Conservation (phyloP, 2,329 filamentous ascomycete species). For the Ceratocystis variospora region DNA sequence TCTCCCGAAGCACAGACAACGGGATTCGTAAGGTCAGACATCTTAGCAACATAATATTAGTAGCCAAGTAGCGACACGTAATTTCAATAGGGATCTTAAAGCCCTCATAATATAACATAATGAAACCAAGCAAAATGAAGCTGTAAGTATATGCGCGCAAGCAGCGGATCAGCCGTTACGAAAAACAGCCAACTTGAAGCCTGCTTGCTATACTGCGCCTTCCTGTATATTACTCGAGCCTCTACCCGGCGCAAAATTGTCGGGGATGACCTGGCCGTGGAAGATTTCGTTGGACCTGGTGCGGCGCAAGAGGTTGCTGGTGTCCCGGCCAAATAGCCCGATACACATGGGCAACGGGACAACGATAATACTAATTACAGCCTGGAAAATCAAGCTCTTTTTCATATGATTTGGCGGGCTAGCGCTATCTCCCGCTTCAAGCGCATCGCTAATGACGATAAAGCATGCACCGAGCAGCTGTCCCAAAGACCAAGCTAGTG, state of each 20-base stretch:
- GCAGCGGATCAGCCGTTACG: background rate
- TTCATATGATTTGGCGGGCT: slow-evolving; percentile 59
- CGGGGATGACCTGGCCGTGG: background rate
- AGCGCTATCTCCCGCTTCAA: slow-evolving; percentile 42
- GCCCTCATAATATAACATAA: background rate
- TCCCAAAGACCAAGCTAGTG: slow-evolving; percentile 72
- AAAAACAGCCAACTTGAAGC: background rate
- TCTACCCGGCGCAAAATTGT: background rate
- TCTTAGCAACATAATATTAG: background rate
- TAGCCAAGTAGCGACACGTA: background rate
- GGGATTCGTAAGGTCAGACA: background rate
- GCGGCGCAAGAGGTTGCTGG: slow-evolving; percentile 14
- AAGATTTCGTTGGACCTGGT: slow-evolving; percentile 6
- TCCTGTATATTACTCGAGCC: background rate
- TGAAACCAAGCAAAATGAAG: background rate
- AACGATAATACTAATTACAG: slow-evolving; percentile 50
- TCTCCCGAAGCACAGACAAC: background rate
- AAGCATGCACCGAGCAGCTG: slow-evolving; percentile 78
- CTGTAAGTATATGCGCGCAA: background rate
- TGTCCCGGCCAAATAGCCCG: slow-evolving; percentile 53
- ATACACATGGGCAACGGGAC: slow-evolving; percentile 55
- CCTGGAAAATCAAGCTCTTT: slow-evolving; percentile 62
- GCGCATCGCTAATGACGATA: slow-evolving; percentile 65
- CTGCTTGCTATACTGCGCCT: background rate
- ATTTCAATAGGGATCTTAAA: background rate